Conservation (phyloP, 1,139 yeast species). For the Tardiomyces blankii region DNA sequence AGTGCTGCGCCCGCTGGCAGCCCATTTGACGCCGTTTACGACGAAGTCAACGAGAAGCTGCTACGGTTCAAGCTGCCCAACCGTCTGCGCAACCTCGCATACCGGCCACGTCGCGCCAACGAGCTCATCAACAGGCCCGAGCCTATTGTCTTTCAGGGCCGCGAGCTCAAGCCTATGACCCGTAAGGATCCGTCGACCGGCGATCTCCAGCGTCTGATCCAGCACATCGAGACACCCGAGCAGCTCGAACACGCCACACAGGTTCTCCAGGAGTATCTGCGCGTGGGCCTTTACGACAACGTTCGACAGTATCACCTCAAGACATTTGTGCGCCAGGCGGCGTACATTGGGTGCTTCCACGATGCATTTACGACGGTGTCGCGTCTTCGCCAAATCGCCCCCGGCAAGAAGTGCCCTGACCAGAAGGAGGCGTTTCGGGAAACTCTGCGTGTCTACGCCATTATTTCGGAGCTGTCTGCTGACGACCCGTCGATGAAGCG, state of each 20-base stretch:
- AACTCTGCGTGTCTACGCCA: not conserved
- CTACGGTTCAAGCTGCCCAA: slow-evolving; percentile 7
- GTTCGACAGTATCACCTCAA: not conserved
- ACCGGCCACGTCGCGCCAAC: slow-evolving; percentile 17
- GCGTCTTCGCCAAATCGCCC: not conserved
- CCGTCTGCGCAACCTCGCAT: slow-evolving; percentile 16
- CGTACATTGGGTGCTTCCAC: not conserved
- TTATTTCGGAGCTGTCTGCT: not conserved
- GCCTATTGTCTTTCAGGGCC: slow-evolving; percentile 13
- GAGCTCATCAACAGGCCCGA: slow-evolving; percentile 12
- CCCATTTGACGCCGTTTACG: not conserved
- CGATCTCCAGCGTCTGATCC: slow-evolving; percentile 11
- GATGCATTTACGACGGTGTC: not conserved
- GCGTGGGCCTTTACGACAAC: not conserved
- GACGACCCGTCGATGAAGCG: not conserved
- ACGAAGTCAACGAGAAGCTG: not conserved
- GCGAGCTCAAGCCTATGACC: slow-evolving; percentile 12
- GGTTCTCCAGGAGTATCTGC: slow-evolving; percentile 4
- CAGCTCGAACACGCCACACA: slow-evolving; percentile 9
- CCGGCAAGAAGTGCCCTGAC: not conserved
- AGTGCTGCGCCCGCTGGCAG: not conserved
- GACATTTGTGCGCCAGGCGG: not conserved
- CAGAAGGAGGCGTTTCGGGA: not conserved
- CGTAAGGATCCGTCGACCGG: slow-evolving; percentile 18
- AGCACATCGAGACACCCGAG: slow-evolving; percentile 7